Conservation (phyloP, 306 rosid genomes). For the Morella rubra region DNA sequence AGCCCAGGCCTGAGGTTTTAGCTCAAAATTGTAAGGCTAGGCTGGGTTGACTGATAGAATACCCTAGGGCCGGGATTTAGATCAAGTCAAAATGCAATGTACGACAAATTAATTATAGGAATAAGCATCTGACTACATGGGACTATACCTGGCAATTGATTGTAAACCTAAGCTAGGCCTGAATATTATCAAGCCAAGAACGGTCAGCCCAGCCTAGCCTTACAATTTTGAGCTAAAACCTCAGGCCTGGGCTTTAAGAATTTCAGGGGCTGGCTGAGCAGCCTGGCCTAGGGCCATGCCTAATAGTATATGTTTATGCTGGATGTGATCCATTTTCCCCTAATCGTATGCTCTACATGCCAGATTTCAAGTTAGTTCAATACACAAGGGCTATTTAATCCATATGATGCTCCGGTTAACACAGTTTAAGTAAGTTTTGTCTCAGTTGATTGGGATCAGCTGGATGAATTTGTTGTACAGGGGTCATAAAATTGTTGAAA, state of each 20-base stretch:
- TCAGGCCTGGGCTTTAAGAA: background rate
- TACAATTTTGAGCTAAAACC: background rate
- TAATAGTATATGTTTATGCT: background rate
- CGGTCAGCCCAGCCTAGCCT: background rate
- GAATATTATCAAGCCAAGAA: background rate
- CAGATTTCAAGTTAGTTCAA: background rate
- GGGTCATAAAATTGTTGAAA: no score
- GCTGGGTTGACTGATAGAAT: background rate
- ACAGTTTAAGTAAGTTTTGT: no score
- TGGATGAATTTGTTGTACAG: background rate
- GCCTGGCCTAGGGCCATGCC: background rate
- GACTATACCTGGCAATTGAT: background rate
- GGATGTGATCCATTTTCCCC: background rate
- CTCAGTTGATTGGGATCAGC: background rate
- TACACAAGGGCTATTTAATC: background rate
- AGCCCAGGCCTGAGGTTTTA: background rate
- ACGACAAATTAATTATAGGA: background rate
- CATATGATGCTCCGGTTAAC: background rate
- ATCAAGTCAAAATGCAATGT: no score
- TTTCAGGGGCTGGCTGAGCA: background rate
- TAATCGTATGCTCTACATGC: background rate
- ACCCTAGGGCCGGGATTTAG: no score
- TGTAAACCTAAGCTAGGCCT: background rate
- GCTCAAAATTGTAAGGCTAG: background rate
- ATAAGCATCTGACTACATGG: background rate